Conservation (phyloP, 2,329 filamentous ascomycete genomes). For the Bipolaris bicolor region DNA sequence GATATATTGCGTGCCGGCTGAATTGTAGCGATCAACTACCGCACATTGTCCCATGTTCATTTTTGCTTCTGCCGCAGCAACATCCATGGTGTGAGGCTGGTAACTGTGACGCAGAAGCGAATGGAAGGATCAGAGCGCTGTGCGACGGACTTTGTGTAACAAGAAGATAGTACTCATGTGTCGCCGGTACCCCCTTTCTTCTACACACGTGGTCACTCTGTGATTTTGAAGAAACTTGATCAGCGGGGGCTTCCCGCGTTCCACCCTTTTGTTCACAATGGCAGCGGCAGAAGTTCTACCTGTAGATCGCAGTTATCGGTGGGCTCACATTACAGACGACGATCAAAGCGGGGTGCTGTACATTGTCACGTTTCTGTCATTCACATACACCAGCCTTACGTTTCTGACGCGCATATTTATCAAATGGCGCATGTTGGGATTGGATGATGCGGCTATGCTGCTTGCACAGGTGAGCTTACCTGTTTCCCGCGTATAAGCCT, state of each 20-base stretch:
- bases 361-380: conserved; percentile 31
- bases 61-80: too few relatives aligned
- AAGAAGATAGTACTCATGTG: too few relatives aligned
- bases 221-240: not conserved
- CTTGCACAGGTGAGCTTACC: conserved; percentile 30
- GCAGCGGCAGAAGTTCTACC: not conserved
- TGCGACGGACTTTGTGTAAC: too few relatives aligned
- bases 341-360: conserved; percentile 36
- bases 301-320: conserved; percentile 18
- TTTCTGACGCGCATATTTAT: conserved; percentile 33
- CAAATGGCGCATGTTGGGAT: conserved; percentile 35
- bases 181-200: too few relatives aligned
- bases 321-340: conserved; percentile 29
- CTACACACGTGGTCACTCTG: not conserved
- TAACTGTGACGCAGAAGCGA: too few relatives aligned
- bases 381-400: conserved; percentile 33
- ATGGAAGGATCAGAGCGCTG: too few relatives aligned
- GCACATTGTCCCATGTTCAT: too few relatives aligned
- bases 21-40: too few relatives aligned
- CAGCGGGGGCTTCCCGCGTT: not conserved
- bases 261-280: not conserved
- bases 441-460: conserved; percentile 32
- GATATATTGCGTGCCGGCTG: too few relatives aligned
- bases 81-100: too few relatives aligned
- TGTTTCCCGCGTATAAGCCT: not conserved